Evolutionary conservation across 2,329 filamentous ascomycete genomes (phyloP).

Genomic region (Neopestalotiopsis clavispora): DNA sequence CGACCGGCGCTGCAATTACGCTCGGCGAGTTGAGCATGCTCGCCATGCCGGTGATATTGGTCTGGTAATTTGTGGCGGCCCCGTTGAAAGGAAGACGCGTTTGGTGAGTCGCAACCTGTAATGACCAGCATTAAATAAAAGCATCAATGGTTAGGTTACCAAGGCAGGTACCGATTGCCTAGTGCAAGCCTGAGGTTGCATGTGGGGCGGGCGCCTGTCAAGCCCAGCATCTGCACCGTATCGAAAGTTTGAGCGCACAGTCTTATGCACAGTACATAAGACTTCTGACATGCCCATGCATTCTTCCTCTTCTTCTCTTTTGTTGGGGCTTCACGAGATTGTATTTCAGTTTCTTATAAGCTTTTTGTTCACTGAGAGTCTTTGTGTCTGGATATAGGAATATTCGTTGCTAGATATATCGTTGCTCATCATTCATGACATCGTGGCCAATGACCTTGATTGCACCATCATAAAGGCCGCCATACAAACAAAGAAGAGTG

Average conservation of each 20-base stretch:
- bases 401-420: background rate
- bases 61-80: background rate
- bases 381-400: background rate
- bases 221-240: too few species aligned
- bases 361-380: background rate
- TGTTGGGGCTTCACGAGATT: too few species aligned
- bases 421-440: background rate
- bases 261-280: too few species aligned
- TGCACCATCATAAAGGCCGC: background rate
- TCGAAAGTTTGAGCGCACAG: too few species aligned
- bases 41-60: conserved; percentile 25
- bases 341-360: too few species aligned
- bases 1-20: conserved; percentile 36
- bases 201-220: too few species aligned
- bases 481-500: background rate
- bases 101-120: background rate
- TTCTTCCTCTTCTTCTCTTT: too few species aligned
- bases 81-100: background rate
- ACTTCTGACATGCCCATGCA: too few species aligned
- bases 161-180: too few species aligned
- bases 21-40: conserved; percentile 20
- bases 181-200: too few species aligned
- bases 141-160: too few species aligned
- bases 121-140: background rate
- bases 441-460: background rate